Base-by-base conservation (phyloP, 352 stramenopile species). In the Phytophthora idaei region DNA sequence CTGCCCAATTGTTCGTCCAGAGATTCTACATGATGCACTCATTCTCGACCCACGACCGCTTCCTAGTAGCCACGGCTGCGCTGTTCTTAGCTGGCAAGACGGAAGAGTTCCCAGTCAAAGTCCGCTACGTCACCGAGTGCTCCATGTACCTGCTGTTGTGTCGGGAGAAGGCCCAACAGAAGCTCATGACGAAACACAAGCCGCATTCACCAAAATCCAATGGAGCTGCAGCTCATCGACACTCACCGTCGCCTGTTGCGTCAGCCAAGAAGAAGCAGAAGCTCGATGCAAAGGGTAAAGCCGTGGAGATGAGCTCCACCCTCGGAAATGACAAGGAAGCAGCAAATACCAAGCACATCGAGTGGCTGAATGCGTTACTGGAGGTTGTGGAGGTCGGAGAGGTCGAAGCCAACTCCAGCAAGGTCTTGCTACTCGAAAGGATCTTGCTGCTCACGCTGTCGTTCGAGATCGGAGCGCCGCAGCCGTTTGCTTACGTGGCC, bases 1-100 rank as follows among this genome's bases (percentile, higher is more conserved):
- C 83, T 0, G 87, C 84, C 9, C 81, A 92, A 64, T 72, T 90
- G 31, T 90, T 85, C 56, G 73, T 92, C 17, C 85, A 94, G 63
- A 66, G 80, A 5, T 94, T 94, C 73, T 94, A 89, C 67, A 81
- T 85, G 78, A 45, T 92, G 55, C 87, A 94, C 62, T 85, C 87
- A 39, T 92, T 94, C 56, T 61, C 71, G n/a, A 75, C 75, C 14
- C 87, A 94, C 66, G 87, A 94, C 58, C 87, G 87, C 29, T 94
- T 92, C 74, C 62, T 93, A 29, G 79, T 94, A 14, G 87, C 80
- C 9, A 90, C 87, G 1, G 83, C 84, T 0, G 83, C 82, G 52
- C 67, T 94, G n/a, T 94, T 93, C 45, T 74, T 94, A 15, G 83
- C 83, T 0, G 78, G 76, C 46, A 94, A 94, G 72, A 77, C 71